A percentile compares a stretch with the other conserved stretches of the same genome.
Conservation (phyloP, 345 rosid species). For the Alliaria petiolata region DNA sequence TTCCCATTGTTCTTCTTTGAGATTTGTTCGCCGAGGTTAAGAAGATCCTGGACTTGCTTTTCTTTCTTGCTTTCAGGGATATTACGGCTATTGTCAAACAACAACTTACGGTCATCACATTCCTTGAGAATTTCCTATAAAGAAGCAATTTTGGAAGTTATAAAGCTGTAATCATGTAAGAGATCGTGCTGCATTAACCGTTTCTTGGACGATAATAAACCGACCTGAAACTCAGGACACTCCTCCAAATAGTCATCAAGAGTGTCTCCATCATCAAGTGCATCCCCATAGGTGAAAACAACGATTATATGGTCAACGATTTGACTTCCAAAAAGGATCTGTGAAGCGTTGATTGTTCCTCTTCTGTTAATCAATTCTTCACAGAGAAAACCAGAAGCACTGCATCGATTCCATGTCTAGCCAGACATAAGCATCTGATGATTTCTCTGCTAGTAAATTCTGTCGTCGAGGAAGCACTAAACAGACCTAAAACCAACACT, state of each 20-base stretch:
- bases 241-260: conserved; percentile 24
- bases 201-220: background rate
- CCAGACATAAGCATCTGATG: conserved; percentile 16
- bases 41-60: conserved; percentile 23
- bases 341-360: conserved; percentile 16
- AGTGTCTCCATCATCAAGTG: conserved; percentile 11
- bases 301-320: conserved; percentile 24
- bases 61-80: background rate
- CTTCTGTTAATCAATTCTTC: conserved; percentile 26
- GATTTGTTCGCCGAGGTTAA: conserved; percentile 19
- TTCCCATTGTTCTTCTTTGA: conserved; percentile 20
- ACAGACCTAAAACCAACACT: conserved; percentile 25
- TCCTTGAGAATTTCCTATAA: conserved; percentile 23
- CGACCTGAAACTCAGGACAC: conserved; percentile 20
- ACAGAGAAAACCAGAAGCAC: conserved; percentile 28
- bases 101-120: conserved; percentile 26
- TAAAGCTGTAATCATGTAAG: background rate
- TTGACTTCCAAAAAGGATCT: conserved; percentile 15
- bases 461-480: conserved; percentile 15
- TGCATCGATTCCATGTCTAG: conserved; percentile 25
- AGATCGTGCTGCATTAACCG: background rate
- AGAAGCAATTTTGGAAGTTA: background rate
- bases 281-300: conserved; percentile 31
- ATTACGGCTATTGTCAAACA: conserved; percentile 25
- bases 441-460: conserved; percentile 29